Evolutionary conservation across 169 alveolate species (phyloP).

Genomic region (Plasmodium chabaudi): DNA sequence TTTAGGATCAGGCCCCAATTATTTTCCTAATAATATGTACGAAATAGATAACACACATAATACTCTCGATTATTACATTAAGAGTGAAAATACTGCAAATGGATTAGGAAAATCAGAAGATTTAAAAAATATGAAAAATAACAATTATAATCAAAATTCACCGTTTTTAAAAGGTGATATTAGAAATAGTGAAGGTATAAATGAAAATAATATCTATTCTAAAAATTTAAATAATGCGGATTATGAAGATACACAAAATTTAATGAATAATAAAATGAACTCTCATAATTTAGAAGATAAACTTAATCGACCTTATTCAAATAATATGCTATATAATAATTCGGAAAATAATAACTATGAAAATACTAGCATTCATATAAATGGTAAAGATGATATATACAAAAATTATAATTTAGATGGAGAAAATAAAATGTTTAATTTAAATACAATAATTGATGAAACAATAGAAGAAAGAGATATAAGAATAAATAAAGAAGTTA

Average conservation of each 20-base stretch:
- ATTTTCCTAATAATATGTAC: constrained; percentile 67
- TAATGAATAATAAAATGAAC: constrained; percentile 22
- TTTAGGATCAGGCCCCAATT: constrained; percentile 24
- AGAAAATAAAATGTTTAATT: constrained; percentile 20
- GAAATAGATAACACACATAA: constrained; percentile 45
- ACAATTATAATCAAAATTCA: not conserved
- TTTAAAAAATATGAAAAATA: constrained; percentile 23
- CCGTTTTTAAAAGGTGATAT: constrained; percentile 3
- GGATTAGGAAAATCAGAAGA: constrained; percentile 40
- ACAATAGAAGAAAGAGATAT: constrained; percentile 72
- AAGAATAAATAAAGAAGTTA: constrained; percentile 71
- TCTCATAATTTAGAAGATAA: constrained; percentile 23
- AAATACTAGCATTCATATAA: not conserved
- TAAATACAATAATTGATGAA: constrained; percentile 33
- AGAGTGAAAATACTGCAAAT: constrained; percentile 32
- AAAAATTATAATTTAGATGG: constrained; percentile 27
- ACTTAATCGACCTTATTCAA: constrained; percentile 12
- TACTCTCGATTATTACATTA: constrained; percentile 37
- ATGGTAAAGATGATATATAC: constrained; percentile 29
- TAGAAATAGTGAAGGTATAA: constrained; percentile 16
- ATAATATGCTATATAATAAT: not conserved
- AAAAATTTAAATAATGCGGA: constrained; percentile 10
- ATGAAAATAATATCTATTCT: constrained; percentile 1
- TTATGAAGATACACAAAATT: not conserved
- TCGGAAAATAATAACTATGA: constrained; percentile 19